Conservation (phyloP, 23 red algal species). For the Gracilaria domingensis region DNA sequence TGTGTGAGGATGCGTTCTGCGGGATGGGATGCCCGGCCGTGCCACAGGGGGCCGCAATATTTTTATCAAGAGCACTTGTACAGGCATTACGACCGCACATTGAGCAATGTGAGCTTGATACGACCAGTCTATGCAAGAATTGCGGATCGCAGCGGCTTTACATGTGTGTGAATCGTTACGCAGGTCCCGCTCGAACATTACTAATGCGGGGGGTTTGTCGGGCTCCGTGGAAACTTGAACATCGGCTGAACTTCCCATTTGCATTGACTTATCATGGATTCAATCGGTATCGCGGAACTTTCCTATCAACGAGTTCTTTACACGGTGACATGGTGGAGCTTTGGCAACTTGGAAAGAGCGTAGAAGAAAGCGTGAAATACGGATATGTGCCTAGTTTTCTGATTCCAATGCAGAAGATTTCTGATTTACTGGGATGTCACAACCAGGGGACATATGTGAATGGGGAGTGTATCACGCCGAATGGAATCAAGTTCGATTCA, state of each 20-base stretch:
- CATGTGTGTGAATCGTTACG: conserved; percentile 87
- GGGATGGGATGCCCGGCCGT: conserved; percentile 78
- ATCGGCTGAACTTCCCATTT: conserved; percentile 62
- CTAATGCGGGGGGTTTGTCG: conserved; percentile 63
- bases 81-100: conserved; percentile 78
- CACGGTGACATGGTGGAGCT: conserved; percentile 75
- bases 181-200: conserved; percentile 44
- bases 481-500: conserved; percentile 36
- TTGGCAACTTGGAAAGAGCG: conserved; percentile 60
- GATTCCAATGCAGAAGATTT: conserved; percentile 57
- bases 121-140: conserved; percentile 65
- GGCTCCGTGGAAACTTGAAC: conserved; percentile 82
- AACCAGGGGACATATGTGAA: conserved; percentile 56
- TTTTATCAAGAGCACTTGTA: conserved; percentile 85
- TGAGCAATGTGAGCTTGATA: conserved; percentile 83
- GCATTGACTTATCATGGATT: conserved; percentile 78
- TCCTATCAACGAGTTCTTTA: conserved; percentile 50
- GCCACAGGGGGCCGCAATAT: conserved; percentile 85
- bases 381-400: conserved; percentile 39
- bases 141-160: conserved; percentile 97
- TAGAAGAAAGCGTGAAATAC: conserved; percentile 54
- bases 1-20: conserved; percentile 85
- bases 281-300: conserved; percentile 32
- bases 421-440: conserved; percentile 66
- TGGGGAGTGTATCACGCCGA: conserved; percentile 46